These are phyloP conservation scores for Gnaphalium uliginosum DNA, from an alignment of 129 eudicot species.

Conservation along the genomic window DNA sequence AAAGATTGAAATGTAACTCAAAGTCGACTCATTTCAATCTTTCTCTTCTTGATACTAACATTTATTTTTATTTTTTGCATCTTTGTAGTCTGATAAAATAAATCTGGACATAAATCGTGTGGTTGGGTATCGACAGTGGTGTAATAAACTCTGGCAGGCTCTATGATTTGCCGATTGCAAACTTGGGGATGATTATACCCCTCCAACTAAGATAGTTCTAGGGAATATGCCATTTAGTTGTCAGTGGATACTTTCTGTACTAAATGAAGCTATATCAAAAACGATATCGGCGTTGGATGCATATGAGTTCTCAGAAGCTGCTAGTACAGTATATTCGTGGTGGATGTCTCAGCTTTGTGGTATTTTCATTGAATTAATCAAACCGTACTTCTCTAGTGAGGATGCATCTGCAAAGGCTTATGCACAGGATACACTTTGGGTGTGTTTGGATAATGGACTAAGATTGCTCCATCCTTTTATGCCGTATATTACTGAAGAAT, in stretches of 20 bases:
- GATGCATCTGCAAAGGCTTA: conserved; percentile 48
- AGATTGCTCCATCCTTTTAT: too few relatives aligned
- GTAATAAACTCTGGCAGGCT: conserved; percentile 94
- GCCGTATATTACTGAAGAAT: too few relatives aligned
- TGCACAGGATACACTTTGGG: conserved; percentile 87
- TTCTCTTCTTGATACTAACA: conserved; percentile 1
- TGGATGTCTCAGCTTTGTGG: conserved; percentile 92
- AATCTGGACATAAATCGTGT: conserved; percentile 87
- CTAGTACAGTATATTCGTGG: conserved; percentile 82
- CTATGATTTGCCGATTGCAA: conserved; percentile 82
- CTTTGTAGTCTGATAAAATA: conserved; percentile 82
- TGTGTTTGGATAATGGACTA: too few relatives aligned
- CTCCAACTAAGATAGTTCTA: conserved; percentile 54
- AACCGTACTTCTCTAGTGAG: conserved; percentile 67
- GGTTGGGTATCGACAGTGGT: conserved; percentile 87
- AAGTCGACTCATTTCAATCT: too few relatives aligned
- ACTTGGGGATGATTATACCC: conserved; percentile 83
- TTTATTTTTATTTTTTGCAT: background rate
- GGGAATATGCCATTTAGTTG: conserved; percentile 67
- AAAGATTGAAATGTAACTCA: too few relatives aligned
- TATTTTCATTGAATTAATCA: conserved; percentile 73
- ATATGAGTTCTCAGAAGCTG: conserved; percentile 84
- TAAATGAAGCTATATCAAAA: conserved; percentile 71
- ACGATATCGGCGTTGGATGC: conserved; percentile 67
- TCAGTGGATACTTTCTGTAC: conserved; percentile 87